These are phyloP conservation scores for Kwoniella bestiolae DNA, from an alignment of 768 basidiomycete species.

Conservation along the genomic window DNA sequence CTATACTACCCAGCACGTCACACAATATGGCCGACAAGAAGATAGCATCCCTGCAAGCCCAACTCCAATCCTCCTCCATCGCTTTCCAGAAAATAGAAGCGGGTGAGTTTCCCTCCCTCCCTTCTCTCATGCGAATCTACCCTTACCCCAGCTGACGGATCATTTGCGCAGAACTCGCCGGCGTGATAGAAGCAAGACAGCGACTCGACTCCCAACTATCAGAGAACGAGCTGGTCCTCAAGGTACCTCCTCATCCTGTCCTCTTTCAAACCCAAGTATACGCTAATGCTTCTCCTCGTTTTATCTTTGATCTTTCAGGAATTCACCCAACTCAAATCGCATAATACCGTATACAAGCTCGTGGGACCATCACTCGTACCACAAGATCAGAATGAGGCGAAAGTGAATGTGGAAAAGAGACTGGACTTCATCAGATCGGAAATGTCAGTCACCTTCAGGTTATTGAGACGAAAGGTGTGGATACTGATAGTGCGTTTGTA, in stretches of 20 bases:
- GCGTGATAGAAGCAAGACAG: constrained; percentile 77
- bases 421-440: constrained; percentile 85
- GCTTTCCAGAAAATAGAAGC: constrained; percentile 82
- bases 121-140: not conserved
- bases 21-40: constrained; percentile 39
- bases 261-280: not conserved
- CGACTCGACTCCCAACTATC: constrained; percentile 85
- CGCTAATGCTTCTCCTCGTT: too few species aligned
- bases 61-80: constrained; percentile 68
- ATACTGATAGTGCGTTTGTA: constrained; percentile 39
- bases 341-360: constrained; percentile 85
- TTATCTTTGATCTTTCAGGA: too few species aligned
- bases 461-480: too few species aligned
- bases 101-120: constrained; percentile 36
- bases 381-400: constrained; percentile 86
- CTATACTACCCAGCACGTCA: too few species aligned
- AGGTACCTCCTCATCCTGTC: constrained; percentile 61
- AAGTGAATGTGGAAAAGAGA: constrained; percentile 83
- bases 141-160: not conserved
- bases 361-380: constrained; percentile 87
- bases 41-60: constrained; percentile 39
- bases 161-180: constrained; percentile 64
- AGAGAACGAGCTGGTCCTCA: constrained; percentile 90
- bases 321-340: constrained; percentile 71
- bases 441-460: constrained; percentile 65